These are phyloP conservation scores for Collybia mongolica DNA, from an alignment of 768 basidiomycete genomes.

Conservation along the genomic window DNA sequence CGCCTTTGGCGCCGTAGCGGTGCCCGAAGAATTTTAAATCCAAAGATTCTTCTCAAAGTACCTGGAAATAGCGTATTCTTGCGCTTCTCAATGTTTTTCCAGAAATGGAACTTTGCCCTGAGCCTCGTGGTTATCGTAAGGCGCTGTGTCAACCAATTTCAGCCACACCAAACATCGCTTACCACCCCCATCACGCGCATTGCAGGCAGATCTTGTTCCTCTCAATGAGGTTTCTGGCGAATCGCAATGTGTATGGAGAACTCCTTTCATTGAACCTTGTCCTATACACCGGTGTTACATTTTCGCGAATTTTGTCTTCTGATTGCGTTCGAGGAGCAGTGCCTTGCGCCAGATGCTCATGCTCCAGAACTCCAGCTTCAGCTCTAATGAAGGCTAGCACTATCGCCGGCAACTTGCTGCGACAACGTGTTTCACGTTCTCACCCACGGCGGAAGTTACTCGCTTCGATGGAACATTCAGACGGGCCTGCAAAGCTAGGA, in stretches of 20 bases:
- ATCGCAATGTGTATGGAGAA: neutral
- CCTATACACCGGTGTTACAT: neutral
- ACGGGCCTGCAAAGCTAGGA: constrained; percentile 3
- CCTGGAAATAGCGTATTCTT: no score
- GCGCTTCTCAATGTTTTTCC: neutral
- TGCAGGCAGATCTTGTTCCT: neutral
- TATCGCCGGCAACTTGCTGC: neutral
- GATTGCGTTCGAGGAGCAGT: neutral
- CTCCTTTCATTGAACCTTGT: constrained; percentile 3
- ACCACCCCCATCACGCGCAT: neutral
- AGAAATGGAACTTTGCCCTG: neutral
- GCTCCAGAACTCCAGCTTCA: no score
- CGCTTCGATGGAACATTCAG: neutral
- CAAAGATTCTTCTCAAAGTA: no score
- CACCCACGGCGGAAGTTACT: constrained; percentile 1
- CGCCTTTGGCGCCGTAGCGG: no score
- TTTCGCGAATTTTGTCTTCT: neutral
- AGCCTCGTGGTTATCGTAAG: constrained; percentile 11
- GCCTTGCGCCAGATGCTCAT: no score
- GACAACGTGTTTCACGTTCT: constrained; percentile 2
- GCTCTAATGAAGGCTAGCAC: no score
- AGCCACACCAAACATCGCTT: neutral
- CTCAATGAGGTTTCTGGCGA: neutral
- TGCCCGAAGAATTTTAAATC: no score
- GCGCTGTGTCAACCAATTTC: neutral